Conservation (phyloP, 179 eudicot species). For the Actinidia polygama region DNA sequence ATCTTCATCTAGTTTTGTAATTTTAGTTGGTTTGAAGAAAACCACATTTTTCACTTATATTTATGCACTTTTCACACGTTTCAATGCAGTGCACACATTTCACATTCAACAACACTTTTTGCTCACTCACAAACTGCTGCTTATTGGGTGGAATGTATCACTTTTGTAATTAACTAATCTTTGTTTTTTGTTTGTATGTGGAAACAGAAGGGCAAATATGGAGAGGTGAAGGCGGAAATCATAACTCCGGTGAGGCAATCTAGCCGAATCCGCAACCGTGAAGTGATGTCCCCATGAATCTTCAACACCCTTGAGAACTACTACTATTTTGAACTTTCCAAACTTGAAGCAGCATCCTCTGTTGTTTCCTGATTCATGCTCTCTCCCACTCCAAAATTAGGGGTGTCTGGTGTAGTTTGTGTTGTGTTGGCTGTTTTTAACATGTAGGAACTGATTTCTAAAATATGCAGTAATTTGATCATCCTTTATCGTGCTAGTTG, state of each 20-base stretch:
- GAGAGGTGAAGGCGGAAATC: conserved; percentile 22
- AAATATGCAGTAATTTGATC: neutral
- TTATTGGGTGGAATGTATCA: too few relatives aligned
- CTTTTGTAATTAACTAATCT: neutral
- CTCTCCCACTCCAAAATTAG: conserved; percentile 26
- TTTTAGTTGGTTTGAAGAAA: neutral
- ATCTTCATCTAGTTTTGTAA: too few relatives aligned
- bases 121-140: too few relatives aligned
- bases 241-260: conserved; percentile 57
- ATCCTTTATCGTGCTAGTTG: neutral
- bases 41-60: too few relatives aligned
- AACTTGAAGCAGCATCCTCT: conserved; percentile 47
- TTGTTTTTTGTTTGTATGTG: neutral
- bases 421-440: neutral
- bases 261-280: conserved; percentile 41
- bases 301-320: conserved; percentile 19
- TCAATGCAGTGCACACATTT: too few relatives aligned
- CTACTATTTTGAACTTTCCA: conserved; percentile 7
- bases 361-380: conserved; percentile 48
- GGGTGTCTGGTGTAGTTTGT: neutral
- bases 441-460: conserved; percentile 12
- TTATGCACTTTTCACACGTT: too few relatives aligned
- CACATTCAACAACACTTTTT: too few relatives aligned
- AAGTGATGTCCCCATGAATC: conserved; percentile 42
- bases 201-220: conserved; percentile 34